Base-by-base conservation (phyloP, 352 stramenopile genomes). In the Phytopythium delawarense region DNA sequence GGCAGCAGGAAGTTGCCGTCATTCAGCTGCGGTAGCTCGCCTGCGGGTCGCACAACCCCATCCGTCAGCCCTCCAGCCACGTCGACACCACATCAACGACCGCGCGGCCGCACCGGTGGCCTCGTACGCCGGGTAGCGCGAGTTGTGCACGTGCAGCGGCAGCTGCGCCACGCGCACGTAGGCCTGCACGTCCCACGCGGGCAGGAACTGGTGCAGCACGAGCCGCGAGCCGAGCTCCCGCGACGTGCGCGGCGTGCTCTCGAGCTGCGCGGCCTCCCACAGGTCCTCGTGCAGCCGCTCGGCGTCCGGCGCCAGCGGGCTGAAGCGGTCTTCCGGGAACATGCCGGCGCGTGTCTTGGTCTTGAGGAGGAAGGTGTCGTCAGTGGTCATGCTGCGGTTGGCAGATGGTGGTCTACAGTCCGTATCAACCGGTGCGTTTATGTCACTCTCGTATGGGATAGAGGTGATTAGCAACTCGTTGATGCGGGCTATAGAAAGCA, bases 1-100 rank as follows among this genome's bases (percentile, higher is more conserved):
- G 83, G 81, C 61, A 96, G 69, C 42, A 96, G 72, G 57, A 92
- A 96, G 67, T 96, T 92, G 60, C 87, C 87, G 61, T 96, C 87
- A 55, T 78, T 91, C 25, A 96, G 74, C 67, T 96, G 87, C 37
- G 87, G 87, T 53, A 96, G 65, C 66, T 90, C 83, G 54, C 81
- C 78, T 81, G 51, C n/a, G 48, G 7, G 23, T 12, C 48, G 55
- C 37, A 32, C 13, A 32, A 65, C 49, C 30, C 16, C 11, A 46
- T 3, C 25, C 51, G n/a, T 23, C 44, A 50, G 5, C 35, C 35
- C 35, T 40, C 0, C 35, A 40, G 12, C 35, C 12, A 11, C 35
- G 9, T 15, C 35, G 7, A 2, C 12, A 16, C 35, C 20, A n/a
- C 25, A 39, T 21, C 23, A 23, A 16, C 25, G 6, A 46, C 15